These are phyloP conservation scores for Claviceps sp. DNA, from an alignment of 2,329 filamentous ascomycete species.

Conservation along the genomic window DNA sequence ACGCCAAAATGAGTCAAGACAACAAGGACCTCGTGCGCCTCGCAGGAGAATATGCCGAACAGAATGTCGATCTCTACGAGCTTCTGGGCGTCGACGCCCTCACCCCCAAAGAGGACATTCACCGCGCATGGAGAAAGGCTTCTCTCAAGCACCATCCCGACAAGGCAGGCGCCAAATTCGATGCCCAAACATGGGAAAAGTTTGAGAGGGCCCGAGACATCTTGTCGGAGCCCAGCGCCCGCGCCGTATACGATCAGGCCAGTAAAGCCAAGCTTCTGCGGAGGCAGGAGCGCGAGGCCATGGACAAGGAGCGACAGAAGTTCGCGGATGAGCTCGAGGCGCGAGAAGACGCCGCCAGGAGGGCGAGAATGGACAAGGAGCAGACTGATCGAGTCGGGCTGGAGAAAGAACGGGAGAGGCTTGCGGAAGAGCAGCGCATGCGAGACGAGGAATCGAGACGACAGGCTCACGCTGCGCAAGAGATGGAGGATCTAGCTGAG, in stretches of 20 bases:
- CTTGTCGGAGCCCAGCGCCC: conserved; percentile 55
- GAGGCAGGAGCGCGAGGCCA: conserved; percentile 55
- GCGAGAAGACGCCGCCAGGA: conserved; percentile 54
- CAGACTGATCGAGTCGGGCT: conserved; percentile 20
- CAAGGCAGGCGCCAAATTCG: conserved; percentile 64
- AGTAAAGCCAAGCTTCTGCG: conserved; percentile 58
- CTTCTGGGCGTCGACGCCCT: conserved; percentile 55
- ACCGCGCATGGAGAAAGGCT: conserved; percentile 70
- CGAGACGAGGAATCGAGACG: conserved; percentile 23
- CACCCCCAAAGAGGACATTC: conserved; percentile 58
- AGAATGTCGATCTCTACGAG: conserved; percentile 63
- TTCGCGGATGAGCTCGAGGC: conserved; percentile 82
- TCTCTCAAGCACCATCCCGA: conserved; percentile 91
- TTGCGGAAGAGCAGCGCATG: conserved; percentile 24
- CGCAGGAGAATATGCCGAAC: conserved; percentile 45
- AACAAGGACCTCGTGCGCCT: conserved; percentile 37
- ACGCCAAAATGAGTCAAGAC: conserved; percentile 23
- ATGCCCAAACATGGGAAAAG: conserved; percentile 71
- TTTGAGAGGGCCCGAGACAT: conserved; percentile 81
- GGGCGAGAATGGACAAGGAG: conserved; percentile 37
- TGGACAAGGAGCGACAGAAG: conserved; percentile 57
- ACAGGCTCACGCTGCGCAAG: conserved; percentile 23
- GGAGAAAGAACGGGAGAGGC: conserved; percentile 23
- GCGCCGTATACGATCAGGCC: conserved; percentile 65
- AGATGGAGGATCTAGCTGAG: conserved; percentile 25